Evolutionary conservation across 2,329 filamentous ascomycete genomes (phyloP).

Genomic region (Dactylonectria macrodidyma): DNA sequence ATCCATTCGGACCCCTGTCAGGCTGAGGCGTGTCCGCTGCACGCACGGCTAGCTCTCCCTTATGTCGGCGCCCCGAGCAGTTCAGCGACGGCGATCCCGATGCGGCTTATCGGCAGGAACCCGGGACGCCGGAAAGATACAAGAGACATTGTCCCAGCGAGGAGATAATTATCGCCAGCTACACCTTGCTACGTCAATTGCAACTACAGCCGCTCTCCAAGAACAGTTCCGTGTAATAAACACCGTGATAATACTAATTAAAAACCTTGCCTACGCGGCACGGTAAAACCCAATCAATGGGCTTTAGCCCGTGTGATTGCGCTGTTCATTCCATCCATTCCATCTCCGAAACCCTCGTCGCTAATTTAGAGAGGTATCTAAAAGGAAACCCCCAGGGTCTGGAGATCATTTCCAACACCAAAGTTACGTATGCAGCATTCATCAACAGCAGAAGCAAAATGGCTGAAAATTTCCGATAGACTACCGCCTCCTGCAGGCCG

Average conservation of each 20-base stretch:
- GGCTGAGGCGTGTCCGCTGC: constrained; percentile 36
- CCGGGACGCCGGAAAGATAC: constrained; percentile 7
- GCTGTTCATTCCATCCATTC: constrained; percentile 23
- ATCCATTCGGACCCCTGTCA: constrained; percentile 38
- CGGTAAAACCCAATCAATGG: not conserved
- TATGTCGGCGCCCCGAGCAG: constrained; percentile 27
- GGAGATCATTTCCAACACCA: not conserved
- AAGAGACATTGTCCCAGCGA: not conserved
- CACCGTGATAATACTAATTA: not conserved
- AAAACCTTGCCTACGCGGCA: not conserved
- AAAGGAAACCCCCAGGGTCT: not conserved
- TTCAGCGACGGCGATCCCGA: constrained; percentile 46
- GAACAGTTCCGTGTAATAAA: not conserved
- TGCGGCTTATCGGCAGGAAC: constrained; percentile 32
- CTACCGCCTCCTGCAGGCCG: constrained; percentile 36
- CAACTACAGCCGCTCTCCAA: not conserved
- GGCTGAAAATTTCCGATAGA: constrained; percentile 44
- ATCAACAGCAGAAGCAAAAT: constrained; percentile 15
- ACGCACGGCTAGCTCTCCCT: constrained; percentile 1
- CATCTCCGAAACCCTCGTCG: constrained; percentile 41
- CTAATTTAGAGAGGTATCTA: constrained; percentile 18
- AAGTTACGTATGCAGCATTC: not conserved
- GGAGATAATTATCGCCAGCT: not conserved
- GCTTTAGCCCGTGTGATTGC: not conserved
- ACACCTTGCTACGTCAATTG: not conserved